Evolutionary conservation across 768 basidiomycete species (phyloP), one percentile per base, ranked within the genome.

Genomic region (Serendipita sp.): DNA sequence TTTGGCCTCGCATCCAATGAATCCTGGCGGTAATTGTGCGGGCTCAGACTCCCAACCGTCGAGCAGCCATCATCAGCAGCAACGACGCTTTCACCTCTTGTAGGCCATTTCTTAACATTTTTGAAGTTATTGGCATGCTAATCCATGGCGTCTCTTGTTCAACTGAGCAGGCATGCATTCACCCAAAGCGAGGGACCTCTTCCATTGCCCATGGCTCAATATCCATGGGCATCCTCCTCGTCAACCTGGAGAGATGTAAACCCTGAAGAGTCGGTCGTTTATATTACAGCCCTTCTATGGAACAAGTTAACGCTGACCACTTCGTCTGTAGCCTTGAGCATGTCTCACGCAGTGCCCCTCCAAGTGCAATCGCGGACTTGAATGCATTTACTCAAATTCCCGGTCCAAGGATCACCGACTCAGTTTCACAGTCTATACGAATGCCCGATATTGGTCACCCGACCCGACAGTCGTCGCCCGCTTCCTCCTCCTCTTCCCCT

Each of bases 291-390:
- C n/a, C 18, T 46, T 53, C 18, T 53, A 18, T 41, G 13, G 41
- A 41, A 13, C 7, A 41, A 5, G 5, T 53, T n/a, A 32, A 7
- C 48, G 35, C 56, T 60, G 37, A 60, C 37, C 3, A 35, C 8
- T 30, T 37, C 56, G 28, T 18, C 37, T 60, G 28, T 38, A 60
- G 56, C 28, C 56, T 60, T 30, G 56, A 60, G 34, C 56, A 60
- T 37, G 56, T 60, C 37, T 60, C 56, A 28, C 56, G 37, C 34
- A 60, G 56, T 30, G 56, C 56, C 16, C 56, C 56, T 38, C 56
- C 56, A n/a, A 60, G 56, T 60, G 56, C 56, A 38, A n/a, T 60
- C 37, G 35, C 37, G 16, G 56, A 60, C 30, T 38, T 60, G 28
- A n/a, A 8, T 60, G 34, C 30, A n/a, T 60, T 60, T 60, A 37